Evolutionary conservation across 805 yeast genomes (phyloP), one percentile per base, ranked within the genome.

Genomic region (Candida rishiriensis): DNA sequence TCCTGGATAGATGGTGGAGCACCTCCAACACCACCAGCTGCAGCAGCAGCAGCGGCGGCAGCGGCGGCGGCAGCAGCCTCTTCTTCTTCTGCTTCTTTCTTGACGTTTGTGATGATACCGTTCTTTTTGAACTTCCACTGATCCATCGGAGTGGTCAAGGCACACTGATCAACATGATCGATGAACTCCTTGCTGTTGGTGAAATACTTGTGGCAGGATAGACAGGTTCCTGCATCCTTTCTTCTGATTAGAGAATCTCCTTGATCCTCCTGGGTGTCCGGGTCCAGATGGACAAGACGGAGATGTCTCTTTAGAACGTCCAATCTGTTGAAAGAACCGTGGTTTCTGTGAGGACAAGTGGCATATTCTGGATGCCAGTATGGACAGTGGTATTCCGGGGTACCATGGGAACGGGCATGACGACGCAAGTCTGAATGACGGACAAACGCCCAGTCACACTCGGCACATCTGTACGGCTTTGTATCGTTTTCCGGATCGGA

Each of bases 231-330:
- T 3, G 79, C 70, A 43, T 79, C 86, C 26, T 73, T 72, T 44
- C 70, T 61, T 38, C 56, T 51, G n/a, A 57, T 56, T 16, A 34
- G 64, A 43, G 36, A 51, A 51, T 29, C 60, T 29, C 51, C 50
- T 31, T 54, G 31, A 14, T 47, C 55, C 32, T 51, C 59, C 44
- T 59, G 53, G 35, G 60, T 60, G 55, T 61, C 55, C 41, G 69
- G 78, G 29, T 78, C 79, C 57, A 72, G 81, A 62, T 85, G 93
- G 36, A 85, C 88, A 34, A 85, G 69, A 41, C 77, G 71, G 43
- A 85, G 65, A 61, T 85, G 93, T 37, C 93, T 71, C 52, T 85
- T 85, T 50, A 85, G 66, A 29, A 85, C 90, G 56, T 85, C 93
- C 47, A 83, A 64, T 37, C 93, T 69, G 54, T 79, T 80, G 64